A percentile compares a stretch with the other conserved stretches of the same genome.
These are phyloP conservation scores for Cucumis sativus DNA, from an alignment of 306 rosid genomes.

Conservation along the genomic window DNA sequence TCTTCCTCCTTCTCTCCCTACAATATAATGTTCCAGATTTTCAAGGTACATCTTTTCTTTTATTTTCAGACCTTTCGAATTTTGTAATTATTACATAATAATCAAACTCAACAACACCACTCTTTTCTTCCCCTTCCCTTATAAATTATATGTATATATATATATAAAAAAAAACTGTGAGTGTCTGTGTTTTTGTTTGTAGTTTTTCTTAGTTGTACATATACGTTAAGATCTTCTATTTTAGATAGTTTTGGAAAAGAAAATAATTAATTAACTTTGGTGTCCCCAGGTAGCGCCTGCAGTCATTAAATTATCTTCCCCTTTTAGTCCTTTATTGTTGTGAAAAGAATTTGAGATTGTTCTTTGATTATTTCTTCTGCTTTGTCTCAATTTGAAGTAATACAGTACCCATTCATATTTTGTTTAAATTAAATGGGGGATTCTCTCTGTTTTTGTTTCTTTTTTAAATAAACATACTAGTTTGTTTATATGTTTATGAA, in stretches of 20 bases:
- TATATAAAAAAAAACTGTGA: not conserved
- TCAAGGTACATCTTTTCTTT: constrained; percentile 50
- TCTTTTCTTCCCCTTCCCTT: not conserved
- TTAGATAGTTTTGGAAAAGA: not conserved
- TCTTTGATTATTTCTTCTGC: not conserved
- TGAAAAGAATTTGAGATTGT: not conserved
- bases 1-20: not conserved
- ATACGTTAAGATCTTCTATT: not conserved
- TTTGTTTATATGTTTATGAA: not conserved
- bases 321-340: not conserved
- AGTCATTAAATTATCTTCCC: not conserved
- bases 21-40: constrained; percentile 62
- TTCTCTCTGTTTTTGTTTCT: not conserved
- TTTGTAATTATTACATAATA: not conserved
- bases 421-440: not conserved
- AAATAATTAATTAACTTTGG: not conserved
- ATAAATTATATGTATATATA: too few species aligned
- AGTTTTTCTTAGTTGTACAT: not conserved
- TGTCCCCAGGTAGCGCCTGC: not conserved
- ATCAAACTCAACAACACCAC: not conserved
- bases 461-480: not conserved
- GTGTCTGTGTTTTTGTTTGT: not conserved
- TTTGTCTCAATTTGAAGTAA: not conserved
- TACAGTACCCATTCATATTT: not conserved
- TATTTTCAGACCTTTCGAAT: not conserved